Percentiles rank a stretch among this genome's conserved stretches.
These are phyloP conservation scores for Bauhinia variegata DNA, from an alignment of 306 rosid species.

Conservation along the genomic window DNA sequence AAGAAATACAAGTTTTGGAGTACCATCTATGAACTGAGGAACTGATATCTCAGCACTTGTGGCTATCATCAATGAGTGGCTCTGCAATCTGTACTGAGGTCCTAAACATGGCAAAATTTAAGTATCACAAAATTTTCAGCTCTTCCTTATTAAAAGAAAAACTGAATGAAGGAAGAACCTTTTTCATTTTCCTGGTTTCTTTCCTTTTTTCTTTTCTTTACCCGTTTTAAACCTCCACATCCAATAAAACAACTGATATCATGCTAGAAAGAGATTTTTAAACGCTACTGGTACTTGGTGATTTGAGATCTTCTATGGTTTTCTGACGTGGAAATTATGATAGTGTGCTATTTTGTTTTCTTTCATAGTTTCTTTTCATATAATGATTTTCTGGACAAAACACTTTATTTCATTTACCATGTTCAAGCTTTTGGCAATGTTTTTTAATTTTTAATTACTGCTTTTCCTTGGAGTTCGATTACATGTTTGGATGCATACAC, in stretches of 20 bases:
- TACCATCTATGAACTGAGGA: neutral
- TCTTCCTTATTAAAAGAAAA: neutral
- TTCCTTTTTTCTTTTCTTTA: no score
- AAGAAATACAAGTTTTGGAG: neutral
- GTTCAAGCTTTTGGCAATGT: no score
- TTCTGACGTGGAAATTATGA: neutral
- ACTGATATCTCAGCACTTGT: constrained; percentile 5
- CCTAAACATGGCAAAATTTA: constrained; percentile 20
- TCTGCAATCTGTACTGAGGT: constrained; percentile 27
- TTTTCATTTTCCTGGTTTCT: neutral
- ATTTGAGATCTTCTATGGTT: neutral
- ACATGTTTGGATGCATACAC: no score
- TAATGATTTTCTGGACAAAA: neutral
- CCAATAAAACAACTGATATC: neutral
- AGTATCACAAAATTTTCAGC: neutral
- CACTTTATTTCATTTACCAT: neutral
- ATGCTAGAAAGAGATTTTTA: constrained; percentile 1
- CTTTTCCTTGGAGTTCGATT: no score
- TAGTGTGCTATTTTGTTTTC: neutral
- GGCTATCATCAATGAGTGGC: constrained; percentile 17
- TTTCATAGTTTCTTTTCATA: neutral
- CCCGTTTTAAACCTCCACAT: neutral
- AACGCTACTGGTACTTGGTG: no score
- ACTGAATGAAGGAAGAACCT: neutral
- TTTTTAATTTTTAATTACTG: no score